Conservation (phyloP, 768 basidiomycete species). For the Terana coerulea region DNA sequence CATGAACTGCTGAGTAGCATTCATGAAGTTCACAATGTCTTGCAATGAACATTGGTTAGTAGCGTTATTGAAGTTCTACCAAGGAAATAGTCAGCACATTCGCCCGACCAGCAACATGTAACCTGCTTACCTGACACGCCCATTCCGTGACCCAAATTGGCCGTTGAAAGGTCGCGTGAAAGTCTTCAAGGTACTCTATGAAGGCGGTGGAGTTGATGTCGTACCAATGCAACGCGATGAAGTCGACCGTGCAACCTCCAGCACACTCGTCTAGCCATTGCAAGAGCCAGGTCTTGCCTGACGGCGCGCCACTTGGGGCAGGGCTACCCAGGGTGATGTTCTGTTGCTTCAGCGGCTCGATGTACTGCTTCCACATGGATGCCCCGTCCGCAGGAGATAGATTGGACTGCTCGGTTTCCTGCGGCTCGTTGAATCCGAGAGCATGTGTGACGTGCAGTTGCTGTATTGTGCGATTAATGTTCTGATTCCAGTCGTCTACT, state of each 20-base stretch:
- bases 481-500: conserved; percentile 35
- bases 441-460: conserved; percentile 35
- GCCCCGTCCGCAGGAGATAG: conserved; percentile 46
- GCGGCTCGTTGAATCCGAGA: conserved; percentile 54
- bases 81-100: neutral
- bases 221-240: conserved; percentile 57
- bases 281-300: conserved; percentile 51
- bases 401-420: conserved; percentile 45
- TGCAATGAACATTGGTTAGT: conserved; percentile 41
- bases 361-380: conserved; percentile 45
- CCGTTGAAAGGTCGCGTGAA: conserved; percentile 45
- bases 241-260: conserved; percentile 51
- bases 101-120: neutral
- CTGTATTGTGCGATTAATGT: conserved; percentile 39
- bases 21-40: conserved; percentile 45
- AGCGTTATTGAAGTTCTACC: conserved; percentile 36
- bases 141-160: conserved; percentile 62
- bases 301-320: conserved; percentile 47
- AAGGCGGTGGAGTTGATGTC: conserved; percentile 53
- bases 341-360: conserved; percentile 45
- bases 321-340: conserved; percentile 51
- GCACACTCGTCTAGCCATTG: conserved; percentile 48
- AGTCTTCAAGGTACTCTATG: conserved; percentile 46
- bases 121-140: conserved; percentile 43
- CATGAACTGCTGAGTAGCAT: conserved; percentile 51